Evolutionary conservation across 2,329 filamentous ascomycete species (phyloP).

Genomic region (Colletotrichum sp.): DNA sequence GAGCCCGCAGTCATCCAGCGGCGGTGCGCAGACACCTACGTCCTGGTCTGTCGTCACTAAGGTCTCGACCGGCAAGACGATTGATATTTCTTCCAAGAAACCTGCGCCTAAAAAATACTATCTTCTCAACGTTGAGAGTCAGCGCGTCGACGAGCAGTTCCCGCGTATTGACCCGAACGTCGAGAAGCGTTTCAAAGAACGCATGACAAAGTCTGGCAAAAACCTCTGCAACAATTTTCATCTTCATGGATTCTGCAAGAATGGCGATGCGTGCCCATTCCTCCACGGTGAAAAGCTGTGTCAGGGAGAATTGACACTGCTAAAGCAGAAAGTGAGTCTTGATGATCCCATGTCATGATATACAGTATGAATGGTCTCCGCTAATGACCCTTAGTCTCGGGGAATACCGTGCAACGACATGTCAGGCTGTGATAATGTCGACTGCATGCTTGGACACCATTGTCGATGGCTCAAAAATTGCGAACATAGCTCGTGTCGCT

Average conservation of each 20-base stretch:
- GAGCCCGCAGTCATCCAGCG: neutral
- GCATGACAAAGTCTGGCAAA: conserved; percentile 16
- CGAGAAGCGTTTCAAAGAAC: conserved; percentile 24
- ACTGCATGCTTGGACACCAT: conserved; percentile 25
- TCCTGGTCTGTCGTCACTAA: conserved; percentile 28
- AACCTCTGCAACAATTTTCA: conserved; percentile 27
- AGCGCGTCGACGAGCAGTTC: conserved; percentile 35
- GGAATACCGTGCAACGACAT: conserved; percentile 20
- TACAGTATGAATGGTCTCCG: neutral
- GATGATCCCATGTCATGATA: neutral
- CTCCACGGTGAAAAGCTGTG: conserved; percentile 24
- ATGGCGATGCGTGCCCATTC: conserved; percentile 21
- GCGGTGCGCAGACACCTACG: neutral
- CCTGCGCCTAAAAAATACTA: conserved; percentile 24
- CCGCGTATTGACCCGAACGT: conserved; percentile 24
- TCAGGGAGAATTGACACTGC: conserved; percentile 20
- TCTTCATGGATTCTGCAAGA: conserved; percentile 22
- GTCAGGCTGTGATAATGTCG: conserved; percentile 21
- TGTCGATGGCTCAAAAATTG: conserved; percentile 26
- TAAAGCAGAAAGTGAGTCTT: conserved; percentile 21
- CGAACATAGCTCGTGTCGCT: conserved; percentile 21
- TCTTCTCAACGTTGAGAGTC: conserved; percentile 32
- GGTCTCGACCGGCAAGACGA: conserved; percentile 20
- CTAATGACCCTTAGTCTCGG: neutral
- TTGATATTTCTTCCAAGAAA: conserved; percentile 33